Conservation (phyloP, 768 basidiomycete species). For the Tulasnella sp. region DNA sequence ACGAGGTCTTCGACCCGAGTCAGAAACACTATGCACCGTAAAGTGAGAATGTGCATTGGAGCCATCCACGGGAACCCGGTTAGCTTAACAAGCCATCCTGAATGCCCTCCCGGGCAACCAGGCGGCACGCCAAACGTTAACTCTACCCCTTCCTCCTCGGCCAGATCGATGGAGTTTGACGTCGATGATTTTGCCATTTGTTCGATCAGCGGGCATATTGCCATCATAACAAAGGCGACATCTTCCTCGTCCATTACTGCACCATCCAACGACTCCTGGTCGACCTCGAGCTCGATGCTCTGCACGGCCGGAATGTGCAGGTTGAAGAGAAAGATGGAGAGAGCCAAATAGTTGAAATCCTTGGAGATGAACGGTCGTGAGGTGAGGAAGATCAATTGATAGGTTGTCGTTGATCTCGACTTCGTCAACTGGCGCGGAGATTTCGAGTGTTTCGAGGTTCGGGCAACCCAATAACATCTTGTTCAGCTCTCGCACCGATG, state of each 20-base stretch:
- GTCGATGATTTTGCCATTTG: neutral
- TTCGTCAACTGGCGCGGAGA: neutral
- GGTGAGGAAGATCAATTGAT: too few species aligned
- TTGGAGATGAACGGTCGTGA: neutral
- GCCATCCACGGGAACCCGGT: neutral
- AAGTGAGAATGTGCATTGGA: neutral
- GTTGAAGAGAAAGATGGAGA: neutral
- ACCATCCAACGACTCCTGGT: neutral
- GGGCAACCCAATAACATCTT: neutral
- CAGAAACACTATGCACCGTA: neutral
- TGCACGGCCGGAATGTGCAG: neutral
- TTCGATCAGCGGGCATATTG: neutral
- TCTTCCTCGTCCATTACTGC: neutral
- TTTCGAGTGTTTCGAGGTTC: neutral
- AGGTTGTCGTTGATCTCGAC: neutral
- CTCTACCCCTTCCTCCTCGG: neutral
- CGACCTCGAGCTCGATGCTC: neutral
- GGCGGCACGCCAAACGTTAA: neutral
- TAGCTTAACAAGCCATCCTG: neutral
- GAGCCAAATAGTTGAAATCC: neutral
- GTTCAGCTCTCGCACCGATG: neutral
- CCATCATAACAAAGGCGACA: neutral
- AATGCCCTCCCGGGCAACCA: neutral
- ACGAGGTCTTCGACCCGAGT: neutral
- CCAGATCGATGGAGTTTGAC: neutral